Conservation (phyloP, 805 yeast species). For the Soucietia sequanensis region DNA sequence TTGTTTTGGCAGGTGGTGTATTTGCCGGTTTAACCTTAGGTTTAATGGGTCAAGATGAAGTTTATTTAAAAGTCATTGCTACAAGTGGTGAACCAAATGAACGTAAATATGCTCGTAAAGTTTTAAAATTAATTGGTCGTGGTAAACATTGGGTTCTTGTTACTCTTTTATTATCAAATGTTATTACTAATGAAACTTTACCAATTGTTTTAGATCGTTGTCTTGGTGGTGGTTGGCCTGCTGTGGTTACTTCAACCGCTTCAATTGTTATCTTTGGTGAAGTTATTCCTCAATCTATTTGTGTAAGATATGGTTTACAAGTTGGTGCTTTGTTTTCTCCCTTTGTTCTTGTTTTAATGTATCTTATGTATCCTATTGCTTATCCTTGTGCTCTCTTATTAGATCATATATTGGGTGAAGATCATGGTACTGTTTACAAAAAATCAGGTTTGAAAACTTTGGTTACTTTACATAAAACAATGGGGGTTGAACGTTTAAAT, state of each 20-base stretch:
- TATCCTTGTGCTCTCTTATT: slow-evolving; percentile 83
- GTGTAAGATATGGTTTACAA: slow-evolving; percentile 89
- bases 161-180: slow-evolving; percentile 80
- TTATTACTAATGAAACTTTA: slow-evolving; percentile 89
- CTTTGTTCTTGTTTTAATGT: slow-evolving; percentile 82
- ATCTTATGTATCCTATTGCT: slow-evolving; percentile 86
- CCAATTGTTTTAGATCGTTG: slow-evolving; percentile 92
- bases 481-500: slow-evolving; percentile 92
- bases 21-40: slow-evolving; percentile 94
- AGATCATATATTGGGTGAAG: slow-evolving; percentile 86
- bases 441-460: slow-evolving; percentile 90
- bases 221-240: slow-evolving; percentile 97
- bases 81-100: slow-evolving; percentile 79
- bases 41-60: slow-evolving; percentile 97
- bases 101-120: slow-evolving; percentile 66
- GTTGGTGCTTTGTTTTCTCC: slow-evolving; percentile 91
- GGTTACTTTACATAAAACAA: slow-evolving; percentile 87
- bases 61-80: slow-evolving; percentile 84
- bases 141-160: slow-evolving; percentile 98
- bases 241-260: slow-evolving; percentile 90
- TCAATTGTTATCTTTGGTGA: slow-evolving; percentile 94
- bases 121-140: slow-evolving; percentile 64
- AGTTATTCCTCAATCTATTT: slow-evolving; percentile 90
- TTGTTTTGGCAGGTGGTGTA: slow-evolving; percentile 82
- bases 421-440: slow-evolving; percentile 92